Base-by-base conservation (phyloP, 2,329 filamentous ascomycete species). In the Ceratocystis cubensis region DNA sequence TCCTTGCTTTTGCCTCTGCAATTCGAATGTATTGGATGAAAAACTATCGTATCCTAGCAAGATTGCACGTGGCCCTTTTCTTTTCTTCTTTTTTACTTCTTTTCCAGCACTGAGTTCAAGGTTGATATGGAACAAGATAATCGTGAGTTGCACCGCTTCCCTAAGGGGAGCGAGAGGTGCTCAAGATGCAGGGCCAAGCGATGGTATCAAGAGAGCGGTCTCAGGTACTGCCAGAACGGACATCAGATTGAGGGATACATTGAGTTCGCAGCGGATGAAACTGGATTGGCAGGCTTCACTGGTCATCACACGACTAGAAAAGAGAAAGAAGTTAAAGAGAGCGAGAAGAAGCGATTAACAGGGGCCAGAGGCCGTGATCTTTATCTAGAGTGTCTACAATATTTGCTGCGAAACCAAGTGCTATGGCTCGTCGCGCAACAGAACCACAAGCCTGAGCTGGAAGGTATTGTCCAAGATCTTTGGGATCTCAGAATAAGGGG, bases 381-480 rank as follows among this genome's bases (percentile, higher is more conserved):
- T 28, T 96, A 89, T 73, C 79, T 97, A 45, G 88, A 96, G 73
- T 88, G 85, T 69, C 83, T 95, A 68, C 93, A 97, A 75, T 79
- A 96, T 41, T 82, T 97, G 61, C 78, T 99, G 33, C 85, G 91
- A 73, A 89, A 88, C 72, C 93, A 97, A 77, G 77, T 90, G 17
- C 76, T 83, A 72, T 92, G 87, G 80, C 78, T 97, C 37, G 78
- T 96, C 15, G 77, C 82, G 25, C 78, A 80, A 5, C 85, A 86
- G 73, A 82, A 82, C 0, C 81, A 94, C 61, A 86, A 87, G 1
- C 75, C 79, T 3, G 88, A 96, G 71, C 79, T 96, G 13, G 91
- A 96, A 78, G 86, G 78, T 6, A 80, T 96, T 8, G 85, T 95
- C 4, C 84, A 86, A 67, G 91, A 96, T 73, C 81, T 99, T 15